Evolutionary conservation across 495 filamentous ascomycete genomes (phyloP), one percentile per base, ranked within the genome.

Genomic region (Pseudevernia furfuracea): DNA sequence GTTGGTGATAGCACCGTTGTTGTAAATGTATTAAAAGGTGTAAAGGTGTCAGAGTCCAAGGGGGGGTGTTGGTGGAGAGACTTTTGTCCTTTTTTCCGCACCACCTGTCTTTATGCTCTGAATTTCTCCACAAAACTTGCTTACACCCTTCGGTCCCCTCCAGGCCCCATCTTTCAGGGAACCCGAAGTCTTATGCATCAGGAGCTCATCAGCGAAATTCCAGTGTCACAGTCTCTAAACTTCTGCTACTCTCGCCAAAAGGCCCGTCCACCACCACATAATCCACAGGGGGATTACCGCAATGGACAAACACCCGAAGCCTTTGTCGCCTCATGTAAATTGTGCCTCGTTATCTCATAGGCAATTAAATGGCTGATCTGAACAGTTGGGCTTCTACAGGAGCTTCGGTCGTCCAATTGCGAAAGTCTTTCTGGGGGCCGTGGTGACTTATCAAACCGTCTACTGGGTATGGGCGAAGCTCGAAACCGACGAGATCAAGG

Each of bases 401-500:
- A 81, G 82, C 61, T 96, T 95, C 74, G 80, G 82, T 34, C 80
- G 88, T 10, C 92, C 94, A 17, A 82, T 97, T 63, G 82, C 82
- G 44, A 97, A 96, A 75, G 87, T 89, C 64, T 87, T 96, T 70
- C 81, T 97, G 12, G 85, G 91, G 59, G 89, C 91, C 19, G 79
- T 96, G 30, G 88, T 96, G 74, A 90, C 88, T 1, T 98, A 96
- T 76, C 94, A 98, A 74, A 70, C 90, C 14, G 74, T 84, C 32
- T 96, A 96, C 75, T 95, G 84, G 83, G 76, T 79, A 28, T 98
- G 93, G 94, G 64, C 84, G 74, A 94, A 89, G 76, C 78, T 97
- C n/a, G 93, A 97, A 76, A 81, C 79, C 61, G 80, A 90, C 65
- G 90, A 92, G 73, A 76, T 80, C 37, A 89, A 85, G 75, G 76